Percentiles rank a stretch among this genome's conserved stretches.
Conservation (phyloP, 2,329 filamentous ascomycete genomes). For the Cryoendolithus antarcticus region DNA sequence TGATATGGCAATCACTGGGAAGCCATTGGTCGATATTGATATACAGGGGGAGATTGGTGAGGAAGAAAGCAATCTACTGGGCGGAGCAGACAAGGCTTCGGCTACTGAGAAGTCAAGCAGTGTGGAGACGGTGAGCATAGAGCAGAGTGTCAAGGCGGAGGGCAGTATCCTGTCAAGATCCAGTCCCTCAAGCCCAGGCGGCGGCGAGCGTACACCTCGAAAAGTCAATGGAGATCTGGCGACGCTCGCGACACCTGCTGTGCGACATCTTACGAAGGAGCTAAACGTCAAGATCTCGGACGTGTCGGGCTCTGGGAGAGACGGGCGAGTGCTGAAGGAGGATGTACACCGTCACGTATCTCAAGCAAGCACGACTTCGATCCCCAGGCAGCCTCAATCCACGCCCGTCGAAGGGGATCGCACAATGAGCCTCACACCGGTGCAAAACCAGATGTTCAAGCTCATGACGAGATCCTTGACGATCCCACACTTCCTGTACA, state of each 20-base stretch:
- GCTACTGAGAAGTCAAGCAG: conserved; percentile 2
- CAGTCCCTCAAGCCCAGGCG: too few relatives aligned
- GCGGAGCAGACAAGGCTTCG: conserved; percentile 11
- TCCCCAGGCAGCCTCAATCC: conserved; percentile 21
- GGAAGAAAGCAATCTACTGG: conserved; percentile 39
- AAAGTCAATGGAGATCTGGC: conserved; percentile 47
- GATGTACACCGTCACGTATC: conserved; percentile 51
- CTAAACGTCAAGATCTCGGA: conserved; percentile 65
- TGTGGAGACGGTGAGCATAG: conserved; percentile 7
- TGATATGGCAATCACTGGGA: conserved; percentile 91
- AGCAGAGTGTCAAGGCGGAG: conserved; percentile 10
- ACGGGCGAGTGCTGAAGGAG: conserved; percentile 84
- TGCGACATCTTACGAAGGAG: conserved; percentile 76
- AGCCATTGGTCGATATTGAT: conserved; percentile 86
- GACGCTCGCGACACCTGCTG: conserved; percentile 77
- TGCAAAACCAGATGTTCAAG: conserved; percentile 93
- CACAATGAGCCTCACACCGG: conserved; percentile 56
- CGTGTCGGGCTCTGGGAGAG: conserved; percentile 73
- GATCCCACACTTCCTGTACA: conserved; percentile 93
- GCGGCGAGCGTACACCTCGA: not conserved
- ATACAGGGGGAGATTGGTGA: conserved; percentile 64
- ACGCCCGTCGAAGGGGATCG: conserved; percentile 45
- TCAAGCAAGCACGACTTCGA: conserved; percentile 13
- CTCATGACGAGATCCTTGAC: conserved; percentile 82
- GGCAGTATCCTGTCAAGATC: not conserved